Conservation (phyloP, 108 stramenopile species). For the Skeletonema menzelii region DNA sequence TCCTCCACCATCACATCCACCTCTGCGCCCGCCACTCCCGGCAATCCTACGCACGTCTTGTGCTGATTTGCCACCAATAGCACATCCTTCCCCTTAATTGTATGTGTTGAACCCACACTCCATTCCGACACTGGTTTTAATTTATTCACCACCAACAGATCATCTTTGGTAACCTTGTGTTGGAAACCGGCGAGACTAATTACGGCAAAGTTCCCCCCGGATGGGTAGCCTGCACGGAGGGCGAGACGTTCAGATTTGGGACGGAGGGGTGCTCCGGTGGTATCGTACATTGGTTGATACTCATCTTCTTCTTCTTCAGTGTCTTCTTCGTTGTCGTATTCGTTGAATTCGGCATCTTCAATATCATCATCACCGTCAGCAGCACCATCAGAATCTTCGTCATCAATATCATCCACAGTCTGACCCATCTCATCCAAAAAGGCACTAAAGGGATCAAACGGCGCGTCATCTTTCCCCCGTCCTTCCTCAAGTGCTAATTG, state of each 20-base stretch:
- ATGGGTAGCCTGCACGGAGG: conserved; percentile 71
- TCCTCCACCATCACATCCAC: conserved; percentile 91
- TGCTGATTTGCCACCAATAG: conserved; percentile 70
- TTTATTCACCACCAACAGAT: conserved; percentile 80
- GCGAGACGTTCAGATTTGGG: conserved; percentile 60
- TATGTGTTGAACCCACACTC: conserved; percentile 72
- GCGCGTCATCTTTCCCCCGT: conserved; percentile 67
- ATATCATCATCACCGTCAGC: conserved; percentile 27
- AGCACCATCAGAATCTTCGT: conserved; percentile 3
- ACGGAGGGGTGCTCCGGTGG: conserved; percentile 58
- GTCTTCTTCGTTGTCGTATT: conserved; percentile 32
- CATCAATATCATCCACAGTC: conserved; percentile 7
- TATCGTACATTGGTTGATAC: conserved; percentile 44
- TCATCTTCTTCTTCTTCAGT: conserved; percentile 46
- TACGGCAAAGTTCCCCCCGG: conserved; percentile 79
- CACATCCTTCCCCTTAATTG: conserved; percentile 59
- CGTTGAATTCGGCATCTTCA: conserved; percentile 17
- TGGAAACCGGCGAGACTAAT: conserved; percentile 77
- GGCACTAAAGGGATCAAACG: conserved; percentile 80
- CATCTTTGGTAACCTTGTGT: conserved; percentile 83
- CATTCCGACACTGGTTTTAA: conserved; percentile 65
- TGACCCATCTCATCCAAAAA: conserved; percentile 45
- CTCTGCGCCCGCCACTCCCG: conserved; percentile 68
- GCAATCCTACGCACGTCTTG: conserved; percentile 81
- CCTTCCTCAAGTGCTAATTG: conserved; percentile 68